A percentile compares a stretch with the other conserved stretches of the same genome.
These are phyloP conservation scores for Sugiyamaella americana DNA, from an alignment of 805 yeast genomes.

Conservation along the genomic window DNA sequence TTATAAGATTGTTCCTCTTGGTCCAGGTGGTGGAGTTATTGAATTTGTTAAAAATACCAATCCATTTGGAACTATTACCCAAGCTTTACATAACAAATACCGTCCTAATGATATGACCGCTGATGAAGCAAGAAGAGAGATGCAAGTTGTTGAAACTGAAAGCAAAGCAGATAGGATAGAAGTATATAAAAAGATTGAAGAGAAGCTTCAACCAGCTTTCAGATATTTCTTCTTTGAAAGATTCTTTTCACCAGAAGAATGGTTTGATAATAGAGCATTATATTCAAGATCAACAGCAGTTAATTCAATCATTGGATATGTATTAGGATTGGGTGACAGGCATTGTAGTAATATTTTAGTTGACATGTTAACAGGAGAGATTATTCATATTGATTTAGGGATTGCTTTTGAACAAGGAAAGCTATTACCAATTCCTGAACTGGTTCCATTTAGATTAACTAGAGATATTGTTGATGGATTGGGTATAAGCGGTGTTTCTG, in stretches of 20 bases:
- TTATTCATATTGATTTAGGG: constrained; percentile 93
- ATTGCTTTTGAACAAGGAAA: constrained; percentile 95
- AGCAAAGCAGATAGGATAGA: constrained; percentile 18
- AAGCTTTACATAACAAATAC: constrained; percentile 49
- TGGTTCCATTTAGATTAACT: constrained; percentile 88
- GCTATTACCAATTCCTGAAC: constrained; percentile 77
- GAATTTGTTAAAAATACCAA: constrained; percentile 80
- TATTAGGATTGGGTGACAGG: constrained; percentile 91
- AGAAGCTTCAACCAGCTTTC: constrained; percentile 58
- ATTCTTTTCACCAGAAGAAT: constrained; percentile 59
- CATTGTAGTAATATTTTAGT: constrained; percentile 85
- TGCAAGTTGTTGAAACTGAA: constrained; percentile 50
- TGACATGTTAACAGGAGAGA: constrained; percentile 81
- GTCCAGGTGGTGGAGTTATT: constrained; percentile 79
- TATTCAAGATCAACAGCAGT: constrained; percentile 80
- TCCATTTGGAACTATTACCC: constrained; percentile 63
- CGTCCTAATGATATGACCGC: constrained; percentile 41
- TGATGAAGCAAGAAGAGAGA: constrained; percentile 54
- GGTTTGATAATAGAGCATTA: constrained; percentile 61
- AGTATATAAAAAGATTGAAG: constrained; percentile 42
- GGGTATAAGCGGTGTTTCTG: constrained; percentile 81
- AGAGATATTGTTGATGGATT: constrained; percentile 89
- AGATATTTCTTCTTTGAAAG: constrained; percentile 63
- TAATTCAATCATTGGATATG: constrained; percentile 77
- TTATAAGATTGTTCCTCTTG: constrained; percentile 84